Evolutionary conservation across 2,329 filamentous ascomycete species (phyloP).

Genomic region (Colletotrichum phormii): DNA sequence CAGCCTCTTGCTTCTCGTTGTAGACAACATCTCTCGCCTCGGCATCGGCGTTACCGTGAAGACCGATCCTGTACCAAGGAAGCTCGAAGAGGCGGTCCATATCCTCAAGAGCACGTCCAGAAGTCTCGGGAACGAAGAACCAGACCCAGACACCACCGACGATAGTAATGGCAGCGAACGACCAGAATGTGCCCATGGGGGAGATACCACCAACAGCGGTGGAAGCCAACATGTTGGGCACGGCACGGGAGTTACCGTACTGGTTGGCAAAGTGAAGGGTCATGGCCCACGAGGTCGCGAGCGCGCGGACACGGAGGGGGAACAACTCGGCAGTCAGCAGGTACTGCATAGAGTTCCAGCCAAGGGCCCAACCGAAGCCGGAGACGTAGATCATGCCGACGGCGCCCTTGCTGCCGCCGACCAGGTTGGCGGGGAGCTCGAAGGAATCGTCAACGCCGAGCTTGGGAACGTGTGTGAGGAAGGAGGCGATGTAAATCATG

Average conservation of each 20-base stretch:
- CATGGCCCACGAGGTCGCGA: slow-evolving; percentile 80
- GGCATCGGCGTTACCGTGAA: slow-evolving; percentile 63
- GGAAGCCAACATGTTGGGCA: slow-evolving; percentile 78
- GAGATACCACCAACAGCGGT: slow-evolving; percentile 58
- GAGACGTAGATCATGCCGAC: slow-evolving; percentile 80
- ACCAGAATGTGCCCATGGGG: slow-evolving; percentile 80
- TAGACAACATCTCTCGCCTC: slow-evolving; percentile 56
- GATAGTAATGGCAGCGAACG: slow-evolving; percentile 76
- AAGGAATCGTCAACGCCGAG: slow-evolving; percentile 63
- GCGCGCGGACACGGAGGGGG: slow-evolving; percentile 77
- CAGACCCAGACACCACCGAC: slow-evolving; percentile 77
- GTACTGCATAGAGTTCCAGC: slow-evolving; percentile 84
- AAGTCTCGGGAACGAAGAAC: slow-evolving; percentile 79
- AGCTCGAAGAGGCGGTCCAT: slow-evolving; percentile 80
- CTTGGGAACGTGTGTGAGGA: slow-evolving; percentile 71
- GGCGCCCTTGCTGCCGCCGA: slow-evolving; percentile 72
- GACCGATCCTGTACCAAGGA: slow-evolving; percentile 80
- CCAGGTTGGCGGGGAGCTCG: slow-evolving; percentile 58
- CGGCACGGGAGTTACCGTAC: slow-evolving; percentile 80
- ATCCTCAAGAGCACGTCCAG: slow-evolving; percentile 72
- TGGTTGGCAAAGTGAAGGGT: slow-evolving; percentile 83
- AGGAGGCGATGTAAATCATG: slow-evolving; percentile 72
- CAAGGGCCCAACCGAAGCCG: slow-evolving; percentile 76
- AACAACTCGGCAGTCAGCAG: slow-evolving; percentile 83
- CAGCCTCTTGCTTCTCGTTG: slow-evolving; percentile 57